Conservation (phyloP, 352 stramenopile species). For the Bremia lactucae region DNA sequence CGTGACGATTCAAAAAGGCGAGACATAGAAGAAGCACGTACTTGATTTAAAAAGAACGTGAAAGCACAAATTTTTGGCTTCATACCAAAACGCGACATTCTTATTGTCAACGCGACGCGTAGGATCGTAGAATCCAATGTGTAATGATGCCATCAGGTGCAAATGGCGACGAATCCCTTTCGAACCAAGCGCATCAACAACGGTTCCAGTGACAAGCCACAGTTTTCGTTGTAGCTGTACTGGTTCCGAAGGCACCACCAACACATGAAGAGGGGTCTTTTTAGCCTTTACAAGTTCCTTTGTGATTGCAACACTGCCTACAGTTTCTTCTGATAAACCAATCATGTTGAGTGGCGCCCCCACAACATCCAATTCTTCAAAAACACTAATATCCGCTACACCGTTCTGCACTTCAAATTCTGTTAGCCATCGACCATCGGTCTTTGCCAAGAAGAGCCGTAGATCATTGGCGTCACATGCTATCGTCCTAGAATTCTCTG, state of each 20-base stretch:
- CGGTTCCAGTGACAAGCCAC: constrained; percentile 2
- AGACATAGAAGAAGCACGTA: too few species aligned
- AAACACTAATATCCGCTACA: constrained; percentile 1
- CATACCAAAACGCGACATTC: constrained; percentile 5
- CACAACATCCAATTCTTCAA: background rate
- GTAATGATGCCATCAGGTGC: background rate
- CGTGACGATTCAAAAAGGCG: too few species aligned
- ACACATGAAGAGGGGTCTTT: background rate
- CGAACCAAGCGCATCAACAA: constrained; percentile 4
- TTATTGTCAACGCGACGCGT: background rate
- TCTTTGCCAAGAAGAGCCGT: background rate
- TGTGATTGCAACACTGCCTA: background rate
- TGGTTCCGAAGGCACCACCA: background rate
- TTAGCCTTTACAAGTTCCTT: background rate
- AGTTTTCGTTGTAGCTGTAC: background rate
- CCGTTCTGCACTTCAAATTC: background rate
- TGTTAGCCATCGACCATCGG: background rate
- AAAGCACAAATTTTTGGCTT: constrained; percentile 4
- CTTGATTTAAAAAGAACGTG: constrained; percentile 4
- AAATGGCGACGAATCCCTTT: constrained; percentile 2
- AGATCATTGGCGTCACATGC: background rate
- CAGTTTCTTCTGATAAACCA: background rate
- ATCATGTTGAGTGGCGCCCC: background rate
- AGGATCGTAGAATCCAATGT: constrained; percentile 8
- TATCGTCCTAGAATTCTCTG: background rate